Evolutionary conservation across 1,284 basidiomycete genomes (phyloP).

Genomic region (Neolentinus lepideus): DNA sequence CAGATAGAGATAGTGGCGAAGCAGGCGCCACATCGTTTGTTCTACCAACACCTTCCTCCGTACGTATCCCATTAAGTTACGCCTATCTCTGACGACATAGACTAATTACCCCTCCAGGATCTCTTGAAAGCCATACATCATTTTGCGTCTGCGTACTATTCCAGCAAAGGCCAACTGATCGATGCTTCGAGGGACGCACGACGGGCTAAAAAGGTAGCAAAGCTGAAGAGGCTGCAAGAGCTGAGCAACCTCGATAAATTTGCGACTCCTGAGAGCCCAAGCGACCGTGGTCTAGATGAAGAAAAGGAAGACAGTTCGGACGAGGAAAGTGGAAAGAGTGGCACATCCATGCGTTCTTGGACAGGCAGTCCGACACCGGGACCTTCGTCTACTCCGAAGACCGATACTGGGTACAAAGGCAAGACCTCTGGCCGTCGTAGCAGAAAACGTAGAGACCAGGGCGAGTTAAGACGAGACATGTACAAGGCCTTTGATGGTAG

Average conservation of each 20-base stretch:
- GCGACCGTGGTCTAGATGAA: neutral
- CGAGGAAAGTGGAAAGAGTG: neutral
- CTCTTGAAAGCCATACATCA: neutral
- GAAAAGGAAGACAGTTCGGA: neutral
- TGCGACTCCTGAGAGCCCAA: neutral
- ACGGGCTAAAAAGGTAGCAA: neutral
- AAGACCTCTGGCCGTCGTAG: neutral
- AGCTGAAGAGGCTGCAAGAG: neutral
- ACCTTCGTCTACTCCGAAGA: neutral
- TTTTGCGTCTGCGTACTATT: neutral
- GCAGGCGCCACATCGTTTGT: neutral
- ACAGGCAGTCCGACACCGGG: neutral
- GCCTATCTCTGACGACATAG: neutral
- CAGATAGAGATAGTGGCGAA: neutral
- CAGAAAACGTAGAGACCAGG: neutral
- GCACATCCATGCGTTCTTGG: neutral
- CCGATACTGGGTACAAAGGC: neutral
- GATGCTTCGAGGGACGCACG: neutral
- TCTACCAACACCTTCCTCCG: neutral
- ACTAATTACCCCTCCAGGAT: neutral
- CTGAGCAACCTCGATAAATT: neutral
- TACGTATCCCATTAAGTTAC: neutral
- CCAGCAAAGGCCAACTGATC: neutral
- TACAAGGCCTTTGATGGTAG: conserved; percentile 1
- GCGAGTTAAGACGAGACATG: neutral